Conservation (phyloP, 495 filamentous ascomycete species). For the Parmelia sp. region DNA sequence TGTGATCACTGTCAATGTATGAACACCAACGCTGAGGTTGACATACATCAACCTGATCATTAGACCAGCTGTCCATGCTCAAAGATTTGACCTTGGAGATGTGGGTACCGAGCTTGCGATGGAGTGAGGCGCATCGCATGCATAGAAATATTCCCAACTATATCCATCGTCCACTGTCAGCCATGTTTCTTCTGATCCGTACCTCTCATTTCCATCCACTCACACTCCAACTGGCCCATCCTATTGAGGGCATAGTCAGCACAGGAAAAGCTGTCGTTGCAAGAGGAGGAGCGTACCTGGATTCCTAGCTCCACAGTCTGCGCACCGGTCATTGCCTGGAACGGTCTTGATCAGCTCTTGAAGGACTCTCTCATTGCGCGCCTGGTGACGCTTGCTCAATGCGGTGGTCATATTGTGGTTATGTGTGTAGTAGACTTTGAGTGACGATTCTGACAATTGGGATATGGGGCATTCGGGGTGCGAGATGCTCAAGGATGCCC, state of each 20-base stretch:
- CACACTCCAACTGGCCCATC: conserved; percentile 99
- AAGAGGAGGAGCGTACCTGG: conserved; percentile 58
- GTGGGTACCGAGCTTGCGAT: conserved; percentile 95
- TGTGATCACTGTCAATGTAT: conserved; percentile 36
- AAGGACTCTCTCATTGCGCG: conserved; percentile 86
- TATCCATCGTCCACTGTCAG: conserved; percentile 15
- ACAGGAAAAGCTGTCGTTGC: not conserved
- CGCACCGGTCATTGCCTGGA: conserved; percentile 89
- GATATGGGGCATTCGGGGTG: too few relatives aligned
- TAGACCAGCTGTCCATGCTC: conserved; percentile 94
- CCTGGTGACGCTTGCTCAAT: conserved; percentile 89
- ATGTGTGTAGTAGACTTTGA: not conserved
- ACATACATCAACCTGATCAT: conserved; percentile 89
- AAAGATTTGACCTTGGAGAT: conserved; percentile 97
- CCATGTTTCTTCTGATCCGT: not conserved
- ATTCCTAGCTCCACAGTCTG: conserved; percentile 86
- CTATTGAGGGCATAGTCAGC: conserved; percentile 38
- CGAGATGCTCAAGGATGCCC: too few relatives aligned
- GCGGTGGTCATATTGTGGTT: conserved; percentile 43
- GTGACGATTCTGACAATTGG: too few relatives aligned
- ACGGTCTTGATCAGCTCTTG: conserved; percentile 85
- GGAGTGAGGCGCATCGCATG: conserved; percentile 92
- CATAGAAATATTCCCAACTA: conserved; percentile 94
- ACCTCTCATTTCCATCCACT: conserved; percentile 32
- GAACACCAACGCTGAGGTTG: not conserved